Conservation (phyloP, 2,329 filamentous ascomycete species). For the Polychaeton citri region DNA sequence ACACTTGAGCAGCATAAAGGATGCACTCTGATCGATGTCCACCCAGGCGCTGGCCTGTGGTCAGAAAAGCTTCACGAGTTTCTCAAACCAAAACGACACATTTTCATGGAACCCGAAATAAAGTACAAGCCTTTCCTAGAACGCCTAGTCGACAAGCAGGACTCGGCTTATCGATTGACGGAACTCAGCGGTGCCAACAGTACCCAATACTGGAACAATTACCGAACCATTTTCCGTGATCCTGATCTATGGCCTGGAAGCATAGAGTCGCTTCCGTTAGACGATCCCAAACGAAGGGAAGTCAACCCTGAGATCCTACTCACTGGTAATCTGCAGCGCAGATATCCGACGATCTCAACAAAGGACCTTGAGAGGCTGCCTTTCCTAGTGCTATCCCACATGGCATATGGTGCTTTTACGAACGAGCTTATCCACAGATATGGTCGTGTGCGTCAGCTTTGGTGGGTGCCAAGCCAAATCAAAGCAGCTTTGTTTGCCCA, state of each 20-base stretch:
- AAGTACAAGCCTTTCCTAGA: constrained; percentile 42
- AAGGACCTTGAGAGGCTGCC: not conserved
- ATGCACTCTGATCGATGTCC: constrained; percentile 77
- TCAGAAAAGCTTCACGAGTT: constrained; percentile 62
- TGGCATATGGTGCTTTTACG: constrained; percentile 41
- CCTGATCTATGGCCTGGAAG: constrained; percentile 36
- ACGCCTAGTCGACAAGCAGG: constrained; percentile 25
- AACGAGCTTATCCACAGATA: constrained; percentile 49
- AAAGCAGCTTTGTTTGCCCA: not conserved
- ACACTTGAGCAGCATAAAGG: constrained; percentile 57
- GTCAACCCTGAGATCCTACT: constrained; percentile 61
- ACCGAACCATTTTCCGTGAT: constrained; percentile 40
- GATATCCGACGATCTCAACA: not conserved
- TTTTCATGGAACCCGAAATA: constrained; percentile 63
- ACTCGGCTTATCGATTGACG: constrained; percentile 37
- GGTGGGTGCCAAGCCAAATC: constrained; percentile 45
- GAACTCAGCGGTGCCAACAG: constrained; percentile 12
- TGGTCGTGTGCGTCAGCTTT: constrained; percentile 65
- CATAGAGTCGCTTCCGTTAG: constrained; percentile 18
- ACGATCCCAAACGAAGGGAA: constrained; percentile 29
- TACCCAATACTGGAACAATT: constrained; percentile 17
- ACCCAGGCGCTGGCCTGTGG: constrained; percentile 68
- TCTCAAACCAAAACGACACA: constrained; percentile 66
- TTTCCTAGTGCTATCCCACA: constrained; percentile 45
- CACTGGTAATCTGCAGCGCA: constrained; percentile 21